These are phyloP conservation scores for Chaetoscypha palmicola DNA, from an alignment of 2,329 filamentous ascomycete species.

Conservation along the genomic window DNA sequence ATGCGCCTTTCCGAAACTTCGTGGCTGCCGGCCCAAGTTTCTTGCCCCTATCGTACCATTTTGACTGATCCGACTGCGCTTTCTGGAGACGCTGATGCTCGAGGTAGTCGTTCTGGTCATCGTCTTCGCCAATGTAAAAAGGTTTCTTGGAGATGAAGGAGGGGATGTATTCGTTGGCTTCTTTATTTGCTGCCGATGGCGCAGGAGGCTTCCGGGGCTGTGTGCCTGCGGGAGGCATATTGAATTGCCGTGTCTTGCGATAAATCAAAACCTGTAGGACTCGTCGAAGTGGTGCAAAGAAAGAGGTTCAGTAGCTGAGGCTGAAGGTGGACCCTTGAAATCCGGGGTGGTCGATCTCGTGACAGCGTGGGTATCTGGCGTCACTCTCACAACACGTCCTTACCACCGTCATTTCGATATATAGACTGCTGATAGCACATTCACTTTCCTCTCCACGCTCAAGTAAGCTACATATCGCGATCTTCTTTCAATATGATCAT, in stretches of 20 bases:
- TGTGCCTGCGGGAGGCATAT: slow-evolving; percentile 35
- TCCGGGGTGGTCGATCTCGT: slow-evolving; percentile 4
- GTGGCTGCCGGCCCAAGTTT: slow-evolving; percentile 82
- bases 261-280: background rate
- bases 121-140: slow-evolving; percentile 82
- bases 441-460: too few relatives aligned
- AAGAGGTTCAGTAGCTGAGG: background rate
- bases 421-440: too few relatives aligned
- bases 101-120: slow-evolving; percentile 77
- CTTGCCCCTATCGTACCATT: slow-evolving; percentile 91
- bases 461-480: too few relatives aligned
- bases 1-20: slow-evolving; percentile 95
- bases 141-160: slow-evolving; percentile 97
- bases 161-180: slow-evolving; percentile 97
- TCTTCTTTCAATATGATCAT: background rate
- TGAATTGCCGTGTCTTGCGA: slow-evolving; percentile 6
- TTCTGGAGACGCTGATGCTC: slow-evolving; percentile 85
- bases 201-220: slow-evolving; percentile 30
- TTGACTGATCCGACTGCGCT: slow-evolving; percentile 56
- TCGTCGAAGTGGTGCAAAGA: background rate
- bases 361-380: slow-evolving; percentile 10
- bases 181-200: slow-evolving; percentile 54
- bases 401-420: too few relatives aligned
- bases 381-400: too few relatives aligned
- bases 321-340: background rate